Evolutionary conservation across 805 yeast species (phyloP).

Genomic region (Starmerella geochares): DNA sequence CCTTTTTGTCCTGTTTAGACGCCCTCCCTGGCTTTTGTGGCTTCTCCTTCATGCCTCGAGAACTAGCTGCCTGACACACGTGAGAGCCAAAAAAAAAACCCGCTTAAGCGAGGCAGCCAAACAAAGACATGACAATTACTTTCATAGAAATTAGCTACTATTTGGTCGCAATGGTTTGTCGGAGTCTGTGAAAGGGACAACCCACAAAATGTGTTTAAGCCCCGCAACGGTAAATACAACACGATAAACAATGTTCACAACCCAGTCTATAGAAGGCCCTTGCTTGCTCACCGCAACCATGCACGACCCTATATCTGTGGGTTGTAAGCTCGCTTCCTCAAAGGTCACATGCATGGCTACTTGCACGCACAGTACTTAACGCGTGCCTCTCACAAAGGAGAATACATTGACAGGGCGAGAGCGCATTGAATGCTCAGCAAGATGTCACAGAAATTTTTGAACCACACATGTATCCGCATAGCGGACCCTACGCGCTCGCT

Average conservation of each 20-base stretch:
- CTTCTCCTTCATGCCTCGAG: conserved; percentile 21
- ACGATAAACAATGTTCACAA: too few relatives aligned
- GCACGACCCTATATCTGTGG: too few relatives aligned
- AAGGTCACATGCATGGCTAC: too few relatives aligned
- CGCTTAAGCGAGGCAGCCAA: conserved; percentile 5
- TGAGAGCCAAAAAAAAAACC: neutral
- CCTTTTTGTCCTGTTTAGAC: conserved; percentile 15
- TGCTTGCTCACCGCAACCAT: neutral
- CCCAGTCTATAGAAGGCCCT: neutral
- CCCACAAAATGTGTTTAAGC: too few relatives aligned
- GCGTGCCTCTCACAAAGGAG: neutral
- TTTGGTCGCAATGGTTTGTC: too few relatives aligned
- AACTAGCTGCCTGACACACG: too few relatives aligned
- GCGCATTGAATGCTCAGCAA: neutral
- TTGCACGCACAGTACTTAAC: neutral
- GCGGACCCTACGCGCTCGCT: conserved; percentile 68
- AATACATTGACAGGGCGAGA: neutral
- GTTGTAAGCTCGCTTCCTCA: too few relatives aligned
- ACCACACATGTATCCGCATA: conserved; percentile 52
- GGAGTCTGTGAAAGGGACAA: too few relatives aligned
- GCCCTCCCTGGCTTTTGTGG: conserved; percentile 21
- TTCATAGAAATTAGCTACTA: too few relatives aligned
- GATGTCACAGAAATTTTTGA: conserved; percentile 19
- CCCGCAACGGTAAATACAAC: too few relatives aligned
- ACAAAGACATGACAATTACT: too few relatives aligned